Conservation (phyloP, 805 yeast genomes). For the Naumovozyma castellii region DNA sequence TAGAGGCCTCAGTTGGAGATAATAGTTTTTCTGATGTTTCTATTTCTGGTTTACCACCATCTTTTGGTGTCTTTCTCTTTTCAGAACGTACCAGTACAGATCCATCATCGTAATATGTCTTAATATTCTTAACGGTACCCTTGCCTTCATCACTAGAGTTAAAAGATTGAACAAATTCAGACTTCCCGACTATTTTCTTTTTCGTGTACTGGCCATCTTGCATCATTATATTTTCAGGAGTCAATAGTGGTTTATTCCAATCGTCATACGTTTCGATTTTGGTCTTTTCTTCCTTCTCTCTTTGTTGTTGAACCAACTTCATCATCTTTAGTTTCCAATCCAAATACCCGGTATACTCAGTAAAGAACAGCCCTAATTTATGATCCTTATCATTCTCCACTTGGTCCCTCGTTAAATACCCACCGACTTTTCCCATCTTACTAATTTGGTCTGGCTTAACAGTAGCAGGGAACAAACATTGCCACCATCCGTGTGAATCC, state of each 20-base stretch:
- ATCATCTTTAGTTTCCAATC: conserved; percentile 57
- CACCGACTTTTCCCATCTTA: conserved; percentile 18
- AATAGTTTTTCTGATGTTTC: conserved; percentile 21
- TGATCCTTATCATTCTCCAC: conserved; percentile 38
- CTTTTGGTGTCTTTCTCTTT: conserved; percentile 31
- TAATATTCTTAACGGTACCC: conserved; percentile 33
- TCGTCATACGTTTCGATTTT: background rate
- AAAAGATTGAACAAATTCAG: conserved; percentile 29
- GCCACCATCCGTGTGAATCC: conserved; percentile 83
- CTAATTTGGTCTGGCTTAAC: conserved; percentile 1
- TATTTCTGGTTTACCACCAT: conserved; percentile 31
- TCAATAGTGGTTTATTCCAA: background rate
- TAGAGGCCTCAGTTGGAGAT: background rate
- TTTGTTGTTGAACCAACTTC: conserved; percentile 33
- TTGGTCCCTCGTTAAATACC: conserved; percentile 48
- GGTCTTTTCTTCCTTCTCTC: conserved; percentile 1
- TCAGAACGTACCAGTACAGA: conserved; percentile 30
- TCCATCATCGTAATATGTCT: conserved; percentile 38
- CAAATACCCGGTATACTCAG: conserved; percentile 52
- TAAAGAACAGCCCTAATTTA: conserved; percentile 51
- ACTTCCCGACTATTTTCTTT: conserved; percentile 31
- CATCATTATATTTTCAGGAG: conserved; percentile 24
- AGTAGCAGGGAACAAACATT: conserved; percentile 66
- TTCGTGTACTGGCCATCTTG: background rate
- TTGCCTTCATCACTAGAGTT: conserved; percentile 36